phyloP scores from a whole-genome alignment of 768 basidiomycete species.

The Pisolithus orientalis region DNA sequence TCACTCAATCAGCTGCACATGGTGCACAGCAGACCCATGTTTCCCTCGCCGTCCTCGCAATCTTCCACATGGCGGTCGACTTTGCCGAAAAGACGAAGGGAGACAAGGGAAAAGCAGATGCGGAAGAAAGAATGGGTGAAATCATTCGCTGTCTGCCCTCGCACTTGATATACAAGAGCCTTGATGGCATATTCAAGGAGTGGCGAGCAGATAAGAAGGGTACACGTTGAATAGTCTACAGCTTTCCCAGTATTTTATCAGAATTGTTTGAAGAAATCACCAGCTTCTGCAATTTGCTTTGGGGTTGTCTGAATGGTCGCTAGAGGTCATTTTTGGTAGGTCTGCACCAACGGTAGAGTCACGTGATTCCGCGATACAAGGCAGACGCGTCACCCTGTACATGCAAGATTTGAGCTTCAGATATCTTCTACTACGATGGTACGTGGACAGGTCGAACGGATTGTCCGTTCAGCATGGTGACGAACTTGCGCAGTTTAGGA shows the following conservation, averaged over 20 bases:
- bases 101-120: slow-evolving; percentile 63
- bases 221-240: slow-evolving; percentile 29
- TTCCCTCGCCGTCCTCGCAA: slow-evolving; percentile 85
- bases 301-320: background rate
- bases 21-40: slow-evolving; percentile 90
- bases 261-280: too few relatives aligned
- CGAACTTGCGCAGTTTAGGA: slow-evolving; percentile 61
- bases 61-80: slow-evolving; percentile 80
- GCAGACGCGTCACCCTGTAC: slow-evolving; percentile 28
- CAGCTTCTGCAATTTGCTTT: background rate
- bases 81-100: slow-evolving; percentile 69
- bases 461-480: slow-evolving; percentile 2
- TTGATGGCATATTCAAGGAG: slow-evolving; percentile 94
- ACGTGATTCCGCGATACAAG: slow-evolving; percentile 19
- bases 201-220: slow-evolving; percentile 83
- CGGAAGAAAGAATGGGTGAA: slow-evolving; percentile 75
- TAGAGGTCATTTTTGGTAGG: too few relatives aligned
- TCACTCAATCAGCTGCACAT: slow-evolving; percentile 72
- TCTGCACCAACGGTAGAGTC: background rate
- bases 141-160: slow-evolving; percentile 86
- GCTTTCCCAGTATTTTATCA: too few relatives aligned
- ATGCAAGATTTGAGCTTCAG: slow-evolving; percentile 2
- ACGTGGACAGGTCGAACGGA: slow-evolving; percentile 5
- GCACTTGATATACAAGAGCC: slow-evolving; percentile 80
- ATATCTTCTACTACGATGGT: slow-evolving; percentile 25